Base-by-base conservation (phyloP, 2,329 filamentous ascomycete species). In the Thielaviopsis musarum region DNA sequence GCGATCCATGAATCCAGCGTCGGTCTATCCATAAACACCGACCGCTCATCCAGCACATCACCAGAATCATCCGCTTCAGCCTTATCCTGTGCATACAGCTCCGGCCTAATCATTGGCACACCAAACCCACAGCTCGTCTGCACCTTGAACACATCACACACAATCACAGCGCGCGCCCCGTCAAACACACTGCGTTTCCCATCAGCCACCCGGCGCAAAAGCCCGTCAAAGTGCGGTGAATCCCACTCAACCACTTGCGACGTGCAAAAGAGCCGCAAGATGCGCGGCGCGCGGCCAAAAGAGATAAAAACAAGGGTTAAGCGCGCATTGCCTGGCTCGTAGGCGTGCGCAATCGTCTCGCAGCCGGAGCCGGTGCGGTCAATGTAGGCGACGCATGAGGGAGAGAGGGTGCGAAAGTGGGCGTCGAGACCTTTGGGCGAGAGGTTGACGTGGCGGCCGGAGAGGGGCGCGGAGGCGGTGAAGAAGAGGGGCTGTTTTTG, bases 301-400 rank as follows among this genome's bases (percentile, higher is more conserved):
- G 79, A 82, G 68, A 79, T 84, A 71, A 90, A 88, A 77, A 89
- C 83, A 66, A 91, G 71, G 5, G 85, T 88, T 19, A 87, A 77
- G 17, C 87, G 79, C 30, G 83, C 84, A 65, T 91, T 91, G 49
- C 51, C 56, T 10, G 59, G 59, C 66, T 91, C 87, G 67, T 88
- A 83, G 12, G 88, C 70, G 66, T 91, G 87, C 4, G 81, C 76
- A 62, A 91, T 84, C 2, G 87, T 91, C 72, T 91, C 87, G 66
- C 77, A 83, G 24, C 87, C 87, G 34, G 83, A 87, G 30, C 87
- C 87, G 1, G 83, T 88, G 62, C 83, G 79, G 67, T 91, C 87
- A 59, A 89, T 75, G 67, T 90, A 91, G 26, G 81, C 83, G 60
- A 85, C 78, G n/a, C 74, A 73, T 62, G 77, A 84, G 30, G 78